Evolutionary conservation across 1,139 yeast species (phyloP).

Genomic region (Eremothecium gossypii): DNA sequence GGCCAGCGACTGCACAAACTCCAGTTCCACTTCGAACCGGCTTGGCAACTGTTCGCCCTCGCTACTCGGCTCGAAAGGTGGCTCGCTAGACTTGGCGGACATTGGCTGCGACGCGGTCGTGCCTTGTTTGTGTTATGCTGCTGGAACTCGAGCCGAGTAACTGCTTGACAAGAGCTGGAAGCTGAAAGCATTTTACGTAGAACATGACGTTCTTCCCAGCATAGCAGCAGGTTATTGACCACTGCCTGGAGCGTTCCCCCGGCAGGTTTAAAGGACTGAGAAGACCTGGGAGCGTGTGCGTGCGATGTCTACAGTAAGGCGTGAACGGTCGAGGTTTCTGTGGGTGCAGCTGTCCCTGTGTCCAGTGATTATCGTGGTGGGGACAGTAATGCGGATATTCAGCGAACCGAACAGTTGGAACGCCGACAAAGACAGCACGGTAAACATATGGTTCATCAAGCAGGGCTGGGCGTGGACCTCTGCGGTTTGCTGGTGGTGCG

Average conservation of each 20-base stretch:
- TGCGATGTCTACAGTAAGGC: too few species aligned
- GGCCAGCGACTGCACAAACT: constrained; percentile 70
- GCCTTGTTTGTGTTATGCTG: too few species aligned
- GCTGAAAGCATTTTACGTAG: too few species aligned
- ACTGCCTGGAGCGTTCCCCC: too few species aligned
- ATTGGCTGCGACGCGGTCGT: neutral
- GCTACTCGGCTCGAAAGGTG: neutral
- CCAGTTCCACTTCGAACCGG: constrained; percentile 67
- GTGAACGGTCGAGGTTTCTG: neutral
- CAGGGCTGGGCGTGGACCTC: constrained; percentile 94
- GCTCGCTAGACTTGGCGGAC: neutral
- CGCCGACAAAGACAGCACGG: constrained; percentile 31
- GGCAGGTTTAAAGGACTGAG: too few species aligned
- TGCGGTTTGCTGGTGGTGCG: constrained; percentile 30
- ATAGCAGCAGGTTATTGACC: too few species aligned
- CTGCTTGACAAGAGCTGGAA: too few species aligned
- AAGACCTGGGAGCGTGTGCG: too few species aligned
- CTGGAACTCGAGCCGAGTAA: too few species aligned
- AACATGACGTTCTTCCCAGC: too few species aligned
- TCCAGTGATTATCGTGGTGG: constrained; percentile 1
- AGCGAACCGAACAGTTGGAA: neutral
- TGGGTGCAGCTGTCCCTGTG: neutral
- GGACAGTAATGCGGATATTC: constrained; percentile 1
- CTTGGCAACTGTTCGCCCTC: constrained; percentile 37
- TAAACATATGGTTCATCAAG: constrained; percentile 72